These are phyloP conservation scores for Alternaria sp. DNA, from an alignment of 2,329 filamentous ascomycete species.

Conservation along the genomic window DNA sequence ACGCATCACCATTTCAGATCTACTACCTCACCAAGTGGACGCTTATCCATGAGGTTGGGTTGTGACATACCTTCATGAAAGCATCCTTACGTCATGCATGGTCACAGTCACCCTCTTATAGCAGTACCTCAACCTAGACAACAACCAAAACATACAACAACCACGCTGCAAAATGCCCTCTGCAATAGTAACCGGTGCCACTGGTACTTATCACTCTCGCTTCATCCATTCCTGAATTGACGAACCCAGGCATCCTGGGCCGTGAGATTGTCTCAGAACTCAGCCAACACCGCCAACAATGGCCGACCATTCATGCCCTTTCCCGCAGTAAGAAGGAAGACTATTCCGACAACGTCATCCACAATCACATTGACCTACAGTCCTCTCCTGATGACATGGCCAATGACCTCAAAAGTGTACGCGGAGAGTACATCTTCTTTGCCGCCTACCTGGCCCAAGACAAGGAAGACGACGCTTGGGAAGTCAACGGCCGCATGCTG, in stretches of 20 bases:
- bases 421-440: too few species aligned
- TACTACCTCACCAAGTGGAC: too few species aligned
- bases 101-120: too few species aligned
- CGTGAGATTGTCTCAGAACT: conserved; percentile 54
- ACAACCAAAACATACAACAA: too few species aligned
- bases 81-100: conserved; percentile 20
- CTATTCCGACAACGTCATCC: conserved; percentile 49
- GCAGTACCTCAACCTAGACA: too few species aligned
- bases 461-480: too few species aligned
- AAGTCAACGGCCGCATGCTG: too few species aligned
- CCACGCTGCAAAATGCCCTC: too few species aligned
- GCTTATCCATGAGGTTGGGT: not conserved
- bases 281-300: conserved; percentile 45
- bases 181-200: too few species aligned
- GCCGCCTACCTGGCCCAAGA: too few species aligned
- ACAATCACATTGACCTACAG: conserved; percentile 52
- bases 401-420: conserved; percentile 23
- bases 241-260: conserved; percentile 50
- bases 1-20: too few species aligned
- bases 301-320: conserved; percentile 52
- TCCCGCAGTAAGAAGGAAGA: conserved; percentile 53
- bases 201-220: too few species aligned
- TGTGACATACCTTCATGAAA: conserved; percentile 14
- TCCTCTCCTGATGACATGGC: conserved; percentile 49
- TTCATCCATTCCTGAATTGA: not conserved